These are phyloP conservation scores for Ogataea degrootiae DNA, from an alignment of 805 yeast genomes.

Conservation along the genomic window DNA sequence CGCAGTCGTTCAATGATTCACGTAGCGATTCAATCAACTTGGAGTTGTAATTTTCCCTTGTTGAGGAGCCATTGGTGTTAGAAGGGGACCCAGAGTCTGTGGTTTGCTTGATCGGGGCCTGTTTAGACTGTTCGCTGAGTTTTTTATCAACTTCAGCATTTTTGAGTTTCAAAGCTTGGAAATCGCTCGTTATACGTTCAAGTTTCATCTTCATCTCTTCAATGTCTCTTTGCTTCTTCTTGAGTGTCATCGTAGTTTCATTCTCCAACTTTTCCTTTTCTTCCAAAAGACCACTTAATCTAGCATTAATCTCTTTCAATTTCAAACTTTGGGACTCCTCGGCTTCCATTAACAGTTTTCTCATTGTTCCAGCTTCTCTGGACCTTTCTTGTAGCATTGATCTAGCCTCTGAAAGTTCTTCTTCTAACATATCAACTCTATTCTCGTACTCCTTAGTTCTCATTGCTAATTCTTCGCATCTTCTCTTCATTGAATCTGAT, in stretches of 20 bases:
- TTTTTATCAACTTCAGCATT: slow-evolving; percentile 7
- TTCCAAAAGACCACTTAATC: slow-evolving; percentile 46
- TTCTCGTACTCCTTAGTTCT: slow-evolving; percentile 60
- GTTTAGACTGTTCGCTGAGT: slow-evolving; percentile 3
- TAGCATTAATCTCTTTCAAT: slow-evolving; percentile 51
- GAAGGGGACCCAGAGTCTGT: background rate
- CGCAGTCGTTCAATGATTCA: slow-evolving; percentile 46
- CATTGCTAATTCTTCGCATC: slow-evolving; percentile 67
- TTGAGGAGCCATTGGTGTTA: background rate
- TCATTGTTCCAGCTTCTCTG: slow-evolving; percentile 69
- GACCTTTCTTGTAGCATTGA: slow-evolving; percentile 73
- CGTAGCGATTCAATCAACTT: slow-evolving; percentile 40
- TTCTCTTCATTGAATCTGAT: slow-evolving; percentile 51
- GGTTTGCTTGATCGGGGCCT: background rate
- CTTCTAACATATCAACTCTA: slow-evolving; percentile 65
- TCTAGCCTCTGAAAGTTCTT: slow-evolving; percentile 75
- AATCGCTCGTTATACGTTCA: slow-evolving; percentile 26
- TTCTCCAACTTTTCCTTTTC: slow-evolving; percentile 60
- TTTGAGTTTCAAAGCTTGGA: slow-evolving; percentile 8
- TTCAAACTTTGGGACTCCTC: slow-evolving; percentile 53
- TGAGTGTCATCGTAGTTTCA: slow-evolving; percentile 42
- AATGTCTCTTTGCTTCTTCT: slow-evolving; percentile 58
- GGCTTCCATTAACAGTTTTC: slow-evolving; percentile 62
- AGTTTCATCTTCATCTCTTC: slow-evolving; percentile 54
- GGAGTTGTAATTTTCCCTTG: slow-evolving; percentile 5